Percentiles rank a stretch among this genome's conserved stretches.
phyloP scores from a whole-genome alignment of 164 flowering plant species.

The Cinnamomum chago region DNA sequence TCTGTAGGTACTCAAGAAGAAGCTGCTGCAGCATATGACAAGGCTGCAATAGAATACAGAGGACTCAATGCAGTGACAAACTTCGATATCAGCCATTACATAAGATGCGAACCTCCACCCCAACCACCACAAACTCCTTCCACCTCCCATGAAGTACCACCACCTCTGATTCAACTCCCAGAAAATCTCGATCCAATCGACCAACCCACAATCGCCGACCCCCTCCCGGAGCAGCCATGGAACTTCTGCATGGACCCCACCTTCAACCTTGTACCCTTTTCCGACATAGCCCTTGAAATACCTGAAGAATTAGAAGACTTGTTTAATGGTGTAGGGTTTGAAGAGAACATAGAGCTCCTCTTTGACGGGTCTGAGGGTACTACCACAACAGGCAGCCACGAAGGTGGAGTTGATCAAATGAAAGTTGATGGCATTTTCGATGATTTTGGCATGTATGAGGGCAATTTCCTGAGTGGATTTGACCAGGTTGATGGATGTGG shows the following conservation, averaged over 20 bases:
- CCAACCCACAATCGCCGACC: background rate
- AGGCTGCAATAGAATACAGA: conserved; percentile 32
- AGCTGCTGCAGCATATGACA: conserved; percentile 35
- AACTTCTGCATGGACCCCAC: background rate
- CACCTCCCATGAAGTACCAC: background rate
- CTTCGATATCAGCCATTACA: conserved; percentile 27
- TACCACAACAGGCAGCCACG: background rate
- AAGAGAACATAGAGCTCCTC: conserved; percentile 3
- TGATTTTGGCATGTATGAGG: background rate
- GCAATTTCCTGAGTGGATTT: background rate
- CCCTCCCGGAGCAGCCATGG: background rate
- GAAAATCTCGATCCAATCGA: background rate
- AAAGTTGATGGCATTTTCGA: background rate
- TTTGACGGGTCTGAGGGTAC: conserved; percentile 1
- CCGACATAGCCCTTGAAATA: background rate
- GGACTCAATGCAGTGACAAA: conserved; percentile 35
- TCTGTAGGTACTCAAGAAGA: conserved; percentile 30
- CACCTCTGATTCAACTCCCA: background rate
- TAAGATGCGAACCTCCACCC: background rate
- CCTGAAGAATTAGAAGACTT: background rate
- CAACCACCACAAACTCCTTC: background rate
- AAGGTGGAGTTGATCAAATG: background rate
- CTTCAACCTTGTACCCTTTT: background rate
- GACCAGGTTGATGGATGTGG: background rate
- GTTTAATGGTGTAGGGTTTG: background rate